Percentiles rank a stretch among this genome's conserved stretches.
Evolutionary conservation across 805 yeast genomes (phyloP).

Genomic region (Cyberlindnera mycetangii): DNA sequence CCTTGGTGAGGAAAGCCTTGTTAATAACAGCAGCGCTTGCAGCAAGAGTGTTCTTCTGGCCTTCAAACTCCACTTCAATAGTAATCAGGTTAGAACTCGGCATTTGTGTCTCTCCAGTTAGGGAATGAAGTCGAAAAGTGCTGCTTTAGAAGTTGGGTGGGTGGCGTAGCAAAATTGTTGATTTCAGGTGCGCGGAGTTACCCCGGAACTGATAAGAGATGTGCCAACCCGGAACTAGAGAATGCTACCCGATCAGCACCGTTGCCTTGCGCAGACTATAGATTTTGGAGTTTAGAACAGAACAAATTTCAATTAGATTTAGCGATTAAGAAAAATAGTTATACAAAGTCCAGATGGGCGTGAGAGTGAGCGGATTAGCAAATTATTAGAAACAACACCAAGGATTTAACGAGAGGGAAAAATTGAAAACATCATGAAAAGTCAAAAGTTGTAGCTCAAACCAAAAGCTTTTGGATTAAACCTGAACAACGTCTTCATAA

Average conservation of each 20-base stretch:
- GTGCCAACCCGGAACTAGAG: not conserved
- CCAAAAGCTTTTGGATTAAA: not conserved
- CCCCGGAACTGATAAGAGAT: conserved; percentile 3
- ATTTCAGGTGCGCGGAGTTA: not conserved
- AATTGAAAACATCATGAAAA: not conserved
- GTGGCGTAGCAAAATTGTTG: conserved; percentile 3
- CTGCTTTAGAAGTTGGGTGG: not conserved
- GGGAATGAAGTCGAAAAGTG: not conserved
- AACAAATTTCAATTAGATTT: not conserved
- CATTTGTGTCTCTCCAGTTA: too few relatives aligned
- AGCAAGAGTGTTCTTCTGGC: not conserved
- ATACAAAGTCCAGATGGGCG: not conserved
- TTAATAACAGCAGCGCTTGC: conserved; percentile 1
- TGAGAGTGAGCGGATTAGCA: not conserved
- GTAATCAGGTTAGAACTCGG: conserved; percentile 1
- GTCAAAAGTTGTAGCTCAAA: not conserved
- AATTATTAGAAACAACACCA: not conserved
- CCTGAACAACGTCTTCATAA: conserved; percentile 41
- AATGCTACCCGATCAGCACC: not conserved
- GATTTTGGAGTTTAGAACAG: not conserved
- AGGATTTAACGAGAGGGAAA: not conserved
- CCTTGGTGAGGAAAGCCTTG: not conserved
- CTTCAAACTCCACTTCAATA: conserved; percentile 6
- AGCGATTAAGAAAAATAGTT: not conserved
- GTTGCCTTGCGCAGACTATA: too few relatives aligned